Evolutionary conservation across 1,284 basidiomycete genomes (phyloP).

Genomic region (Cutaneotrichosporon cavernicola): DNA sequence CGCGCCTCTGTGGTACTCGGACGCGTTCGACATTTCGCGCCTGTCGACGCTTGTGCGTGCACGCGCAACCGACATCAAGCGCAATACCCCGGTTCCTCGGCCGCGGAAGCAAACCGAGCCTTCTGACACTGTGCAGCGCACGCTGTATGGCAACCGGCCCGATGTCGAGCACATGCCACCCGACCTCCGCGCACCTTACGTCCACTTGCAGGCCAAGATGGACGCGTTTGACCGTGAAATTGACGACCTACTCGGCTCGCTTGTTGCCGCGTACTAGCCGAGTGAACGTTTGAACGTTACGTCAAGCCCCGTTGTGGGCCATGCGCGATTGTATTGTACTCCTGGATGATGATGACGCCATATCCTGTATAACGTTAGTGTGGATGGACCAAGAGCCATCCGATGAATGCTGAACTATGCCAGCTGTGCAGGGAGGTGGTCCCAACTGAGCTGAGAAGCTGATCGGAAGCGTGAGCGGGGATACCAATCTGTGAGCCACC

Average conservation of each 20-base stretch:
- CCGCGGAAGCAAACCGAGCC: conserved; percentile 29
- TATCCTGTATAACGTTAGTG: conserved; percentile 10
- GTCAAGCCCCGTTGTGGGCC: not conserved
- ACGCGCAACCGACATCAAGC: conserved; percentile 28
- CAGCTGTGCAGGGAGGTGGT: not conserved
- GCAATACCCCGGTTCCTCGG: conserved; percentile 21
- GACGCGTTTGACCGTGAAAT: conserved; percentile 71
- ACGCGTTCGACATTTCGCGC: conserved; percentile 49
- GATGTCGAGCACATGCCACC: conserved; percentile 67
- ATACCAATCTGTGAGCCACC: too few relatives aligned
- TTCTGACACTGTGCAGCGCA: conserved; percentile 65
- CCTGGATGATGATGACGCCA: conserved; percentile 1
- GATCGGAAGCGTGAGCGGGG: too few relatives aligned
- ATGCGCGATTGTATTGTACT: conserved; percentile 11
- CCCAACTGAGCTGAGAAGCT: too few relatives aligned
- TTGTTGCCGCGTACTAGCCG: conserved; percentile 19
- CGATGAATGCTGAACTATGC: not conserved
- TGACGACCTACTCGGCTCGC: conserved; percentile 61
- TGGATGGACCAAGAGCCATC: not conserved
- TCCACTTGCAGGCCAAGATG: conserved; percentile 66
- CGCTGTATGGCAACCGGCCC: conserved; percentile 64
- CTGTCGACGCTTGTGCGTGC: conserved; percentile 42
- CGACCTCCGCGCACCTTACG: conserved; percentile 67
- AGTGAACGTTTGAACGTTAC: not conserved
- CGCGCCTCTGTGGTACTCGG: conserved; percentile 49